Evolutionary conservation across 1,284 basidiomycete species (phyloP).

Genomic region (Chiua sp.): DNA sequence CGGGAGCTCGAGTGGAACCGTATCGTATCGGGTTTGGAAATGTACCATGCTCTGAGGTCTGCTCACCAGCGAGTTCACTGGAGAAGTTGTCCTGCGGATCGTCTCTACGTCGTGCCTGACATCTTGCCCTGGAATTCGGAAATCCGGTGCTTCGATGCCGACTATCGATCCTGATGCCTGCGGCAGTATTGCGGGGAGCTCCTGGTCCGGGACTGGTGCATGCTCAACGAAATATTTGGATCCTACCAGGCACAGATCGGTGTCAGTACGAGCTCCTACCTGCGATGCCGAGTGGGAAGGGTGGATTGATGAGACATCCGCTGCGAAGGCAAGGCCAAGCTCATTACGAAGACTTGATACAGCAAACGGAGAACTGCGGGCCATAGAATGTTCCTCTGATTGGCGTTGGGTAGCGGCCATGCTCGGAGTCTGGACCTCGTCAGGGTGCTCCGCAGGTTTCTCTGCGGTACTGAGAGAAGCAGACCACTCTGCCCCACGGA

Average conservation of each 20-base stretch:
- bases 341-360: slow-evolving; percentile 3
- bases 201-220: neutral
- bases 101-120: neutral
- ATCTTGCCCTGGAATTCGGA: neutral
- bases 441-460: neutral
- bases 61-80: slow-evolving; percentile 9
- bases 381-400: neutral
- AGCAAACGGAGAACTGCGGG: neutral
- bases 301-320: slow-evolving; percentile 44
- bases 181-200: neutral
- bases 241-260: neutral
- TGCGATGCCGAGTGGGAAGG: slow-evolving; percentile 64
- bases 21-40: slow-evolving; percentile 17
- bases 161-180: slow-evolving; percentile 3
- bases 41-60: slow-evolving; percentile 5
- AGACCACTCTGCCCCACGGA: slow-evolving; percentile 29
- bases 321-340: neutral
- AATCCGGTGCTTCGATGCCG: neutral
- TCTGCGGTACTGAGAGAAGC: slow-evolving; percentile 4
- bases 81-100: slow-evolving; percentile 1
- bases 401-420: neutral
- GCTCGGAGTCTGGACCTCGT: neutral
- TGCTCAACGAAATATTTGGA: slow-evolving; percentile 29
- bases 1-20: slow-evolving; percentile 12
- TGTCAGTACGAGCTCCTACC: slow-evolving; percentile 20